Evolutionary conservation across 305 asterid genomes (phyloP).

Genomic region (Fraxinus xanthoxyloides): DNA sequence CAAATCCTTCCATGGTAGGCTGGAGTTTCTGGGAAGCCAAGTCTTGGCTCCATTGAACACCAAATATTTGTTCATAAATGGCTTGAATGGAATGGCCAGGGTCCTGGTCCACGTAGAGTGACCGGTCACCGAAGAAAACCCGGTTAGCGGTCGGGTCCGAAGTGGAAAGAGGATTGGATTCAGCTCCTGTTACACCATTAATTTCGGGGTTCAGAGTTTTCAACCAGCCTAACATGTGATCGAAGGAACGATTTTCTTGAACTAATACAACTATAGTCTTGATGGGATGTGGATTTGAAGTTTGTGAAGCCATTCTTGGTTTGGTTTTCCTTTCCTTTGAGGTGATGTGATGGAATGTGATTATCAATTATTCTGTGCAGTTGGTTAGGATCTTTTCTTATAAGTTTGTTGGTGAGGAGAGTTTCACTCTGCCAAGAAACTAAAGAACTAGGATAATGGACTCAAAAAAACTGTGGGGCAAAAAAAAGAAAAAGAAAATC

Average conservation of each 20-base stretch:
- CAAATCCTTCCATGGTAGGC: constrained; percentile 62
- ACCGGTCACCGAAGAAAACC: constrained; percentile 22
- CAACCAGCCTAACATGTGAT: constrained; percentile 75
- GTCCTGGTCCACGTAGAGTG: constrained; percentile 43
- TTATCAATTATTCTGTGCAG: background rate
- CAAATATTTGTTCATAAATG: constrained; percentile 54
- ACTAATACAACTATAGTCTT: constrained; percentile 60
- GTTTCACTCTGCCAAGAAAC: background rate
- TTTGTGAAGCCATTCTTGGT: constrained; percentile 34
- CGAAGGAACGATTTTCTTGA: constrained; percentile 74
- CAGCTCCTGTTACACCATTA: constrained; percentile 52
- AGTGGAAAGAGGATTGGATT: constrained; percentile 49
- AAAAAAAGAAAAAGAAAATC: background rate
- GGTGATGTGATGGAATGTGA: background rate
- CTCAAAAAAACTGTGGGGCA: background rate
- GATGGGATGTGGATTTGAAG: constrained; percentile 39
- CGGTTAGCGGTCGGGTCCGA: constrained; percentile 22
- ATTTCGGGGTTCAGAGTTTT: constrained; percentile 56
- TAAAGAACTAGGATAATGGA: background rate
- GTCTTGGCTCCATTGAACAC: constrained; percentile 41
- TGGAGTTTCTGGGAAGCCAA: constrained; percentile 9
- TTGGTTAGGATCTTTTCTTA: background rate
- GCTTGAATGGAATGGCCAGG: constrained; percentile 67
- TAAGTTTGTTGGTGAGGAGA: background rate
- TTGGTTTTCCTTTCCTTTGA: background rate